phyloP scores from a whole-genome alignment of 495 filamentous ascomycete genomes.

The Neurospora terricola region DNA sequence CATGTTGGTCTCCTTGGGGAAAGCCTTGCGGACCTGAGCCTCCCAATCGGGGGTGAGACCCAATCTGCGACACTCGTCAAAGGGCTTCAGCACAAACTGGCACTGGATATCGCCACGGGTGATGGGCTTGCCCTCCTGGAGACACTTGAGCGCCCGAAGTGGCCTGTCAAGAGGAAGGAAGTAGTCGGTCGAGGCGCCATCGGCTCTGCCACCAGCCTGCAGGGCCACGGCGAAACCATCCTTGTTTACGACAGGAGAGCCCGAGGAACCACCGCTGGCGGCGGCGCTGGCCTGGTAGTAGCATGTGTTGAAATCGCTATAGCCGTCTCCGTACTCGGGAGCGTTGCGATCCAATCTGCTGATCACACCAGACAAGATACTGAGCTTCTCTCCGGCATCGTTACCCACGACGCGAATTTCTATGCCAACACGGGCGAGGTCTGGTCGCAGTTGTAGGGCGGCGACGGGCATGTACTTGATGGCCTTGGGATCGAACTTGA shows the following conservation, averaged over 20 bases:
- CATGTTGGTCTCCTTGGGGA: slow-evolving; percentile 93
- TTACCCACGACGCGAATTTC: slow-evolving; percentile 98
- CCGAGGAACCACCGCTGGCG: slow-evolving; percentile 91
- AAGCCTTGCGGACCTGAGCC: slow-evolving; percentile 63
- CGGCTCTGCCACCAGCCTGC: slow-evolving; percentile 86
- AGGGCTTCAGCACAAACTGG: slow-evolving; percentile 93
- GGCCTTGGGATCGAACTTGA: slow-evolving; percentile 86
- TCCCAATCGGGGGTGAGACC: slow-evolving; percentile 83
- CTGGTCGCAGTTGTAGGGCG: slow-evolving; percentile 73
- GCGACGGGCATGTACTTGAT: slow-evolving; percentile 94
- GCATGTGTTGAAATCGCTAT: slow-evolving; percentile 99
- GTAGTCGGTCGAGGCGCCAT: slow-evolving; percentile 95
- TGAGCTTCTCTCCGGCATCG: slow-evolving; percentile 96
- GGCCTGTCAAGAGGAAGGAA: slow-evolving; percentile 92
- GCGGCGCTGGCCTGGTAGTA: slow-evolving; percentile 98
- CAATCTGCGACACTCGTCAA: slow-evolving; percentile 90
- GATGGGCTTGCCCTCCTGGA: slow-evolving; percentile 63
- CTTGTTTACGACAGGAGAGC: slow-evolving; percentile 93
- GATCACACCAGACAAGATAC: slow-evolving; percentile 95
- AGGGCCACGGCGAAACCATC: slow-evolving; percentile 87
- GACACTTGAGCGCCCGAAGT: slow-evolving; percentile 72
- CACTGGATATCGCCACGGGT: slow-evolving; percentile 92
- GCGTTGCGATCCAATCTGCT: slow-evolving; percentile 92
- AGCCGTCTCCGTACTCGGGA: slow-evolving; percentile 95
- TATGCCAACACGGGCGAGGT: slow-evolving; percentile 75